Conservation (phyloP, 2,329 filamentous ascomycete species). For the Fusarium virguliforme region DNA sequence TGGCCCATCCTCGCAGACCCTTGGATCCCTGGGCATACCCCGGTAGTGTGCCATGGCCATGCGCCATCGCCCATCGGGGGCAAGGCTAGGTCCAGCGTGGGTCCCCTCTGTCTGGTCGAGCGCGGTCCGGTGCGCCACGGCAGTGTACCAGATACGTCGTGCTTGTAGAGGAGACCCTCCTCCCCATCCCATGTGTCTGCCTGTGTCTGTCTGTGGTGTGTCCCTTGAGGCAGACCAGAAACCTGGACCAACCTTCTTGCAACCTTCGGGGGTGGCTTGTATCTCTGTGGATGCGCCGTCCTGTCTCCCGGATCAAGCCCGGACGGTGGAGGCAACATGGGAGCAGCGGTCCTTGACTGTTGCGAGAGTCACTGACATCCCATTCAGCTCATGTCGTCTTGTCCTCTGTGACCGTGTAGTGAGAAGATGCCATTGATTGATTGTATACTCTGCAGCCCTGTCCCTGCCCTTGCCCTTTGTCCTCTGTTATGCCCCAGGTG, state of each 20-base stretch:
- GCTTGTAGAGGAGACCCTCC: conserved; percentile 36
- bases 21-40: conserved; percentile 22
- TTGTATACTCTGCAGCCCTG: conserved; percentile 3
- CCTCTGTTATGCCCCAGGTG: conserved; percentile 19
- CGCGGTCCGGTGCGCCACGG: conserved; percentile 46
- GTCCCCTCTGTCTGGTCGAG: conserved; percentile 31
- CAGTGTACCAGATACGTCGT: conserved; percentile 33
- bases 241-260: conserved; percentile 23
- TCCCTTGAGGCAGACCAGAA: conserved; percentile 15
- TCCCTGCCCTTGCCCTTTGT: conserved; percentile 10
- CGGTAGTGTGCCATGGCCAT: conserved; percentile 16
- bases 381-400: conserved; percentile 6
- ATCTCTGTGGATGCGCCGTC: conserved; percentile 35
- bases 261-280: conserved; percentile 47
- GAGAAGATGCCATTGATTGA: not conserved
- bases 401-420: not conserved
- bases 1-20: conserved; percentile 27
- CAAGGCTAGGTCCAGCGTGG: conserved; percentile 32
- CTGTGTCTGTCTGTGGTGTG: conserved; percentile 5
- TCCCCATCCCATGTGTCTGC: not conserved
- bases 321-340: conserved; percentile 31
- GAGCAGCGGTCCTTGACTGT: not conserved
- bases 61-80: conserved; percentile 20
- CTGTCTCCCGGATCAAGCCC: conserved; percentile 44
- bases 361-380: not conserved